Evolutionary conservation across 23 red algal genomes (phyloP).

Genomic region (Gracilaria domingensis): DNA sequence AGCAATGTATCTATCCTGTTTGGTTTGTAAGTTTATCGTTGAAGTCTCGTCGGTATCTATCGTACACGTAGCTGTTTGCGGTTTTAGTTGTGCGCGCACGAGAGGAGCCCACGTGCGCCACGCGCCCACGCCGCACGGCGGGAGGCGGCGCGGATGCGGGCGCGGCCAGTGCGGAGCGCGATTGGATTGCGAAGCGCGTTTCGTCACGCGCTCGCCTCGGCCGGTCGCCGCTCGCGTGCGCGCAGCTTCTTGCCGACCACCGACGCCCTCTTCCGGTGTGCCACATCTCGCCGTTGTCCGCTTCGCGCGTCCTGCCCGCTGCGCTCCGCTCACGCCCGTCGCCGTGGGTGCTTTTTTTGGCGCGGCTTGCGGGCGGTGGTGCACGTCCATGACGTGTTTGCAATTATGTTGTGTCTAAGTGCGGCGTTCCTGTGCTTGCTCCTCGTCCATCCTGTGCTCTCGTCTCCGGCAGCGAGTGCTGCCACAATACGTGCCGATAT

Average conservation of each 20-base stretch:
- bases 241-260: background rate
- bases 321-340: no score
- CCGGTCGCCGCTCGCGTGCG: background rate
- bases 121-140: background rate
- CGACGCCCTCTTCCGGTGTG: background rate
- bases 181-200: background rate
- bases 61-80: no score
- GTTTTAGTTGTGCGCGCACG: no score
- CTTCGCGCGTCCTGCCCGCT: background rate
- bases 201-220: background rate
- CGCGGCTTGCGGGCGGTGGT: background rate
- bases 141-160: background rate
- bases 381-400: conserved; percentile 17
- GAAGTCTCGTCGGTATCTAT: no score
- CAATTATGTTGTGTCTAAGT: conserved; percentile 3
- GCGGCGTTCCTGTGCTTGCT: background rate
- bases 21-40: no score
- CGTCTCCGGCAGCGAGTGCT: background rate
- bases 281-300: background rate
- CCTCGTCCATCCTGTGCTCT: background rate
- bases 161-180: background rate
- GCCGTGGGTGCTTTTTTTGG: background rate
- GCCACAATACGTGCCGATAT: background rate
- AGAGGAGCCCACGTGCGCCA: background rate
- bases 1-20: background rate